A percentile compares a stretch with the other conserved stretches of the same genome.
phyloP scores from a whole-genome alignment of 225 moss, liverwort and hornwort species.

The Pseudoscleropodium purum region DNA sequence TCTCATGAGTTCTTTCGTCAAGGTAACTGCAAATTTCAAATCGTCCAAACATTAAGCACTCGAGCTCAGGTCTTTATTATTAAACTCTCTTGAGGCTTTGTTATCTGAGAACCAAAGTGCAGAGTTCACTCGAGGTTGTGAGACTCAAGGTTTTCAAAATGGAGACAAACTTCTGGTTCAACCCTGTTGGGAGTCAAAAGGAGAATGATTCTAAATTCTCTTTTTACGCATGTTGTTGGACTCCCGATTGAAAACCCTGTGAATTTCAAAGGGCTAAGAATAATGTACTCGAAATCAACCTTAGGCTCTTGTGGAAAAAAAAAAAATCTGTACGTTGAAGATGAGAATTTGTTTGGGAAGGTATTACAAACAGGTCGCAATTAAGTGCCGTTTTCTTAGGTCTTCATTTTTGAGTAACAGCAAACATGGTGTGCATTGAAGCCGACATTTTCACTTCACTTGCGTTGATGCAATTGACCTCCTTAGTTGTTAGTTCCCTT shows the following conservation, averaged over 20 bases:
- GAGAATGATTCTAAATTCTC: not conserved
- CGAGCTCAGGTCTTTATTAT: not conserved
- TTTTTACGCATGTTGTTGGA: not conserved
- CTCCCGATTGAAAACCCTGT: fast-evolving
- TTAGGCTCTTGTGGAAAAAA: not conserved
- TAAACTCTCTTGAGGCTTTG: not conserved
- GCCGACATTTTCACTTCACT: not conserved
- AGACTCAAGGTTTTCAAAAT: not conserved
- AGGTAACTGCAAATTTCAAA: too few species aligned
- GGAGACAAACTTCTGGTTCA: not conserved
- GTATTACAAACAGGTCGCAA: not conserved
- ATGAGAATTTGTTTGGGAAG: not conserved
- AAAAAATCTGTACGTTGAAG: not conserved
- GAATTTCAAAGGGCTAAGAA: not conserved
- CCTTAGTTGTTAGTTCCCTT: not conserved
- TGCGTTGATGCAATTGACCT: not conserved
- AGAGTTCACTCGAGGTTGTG: too few species aligned
- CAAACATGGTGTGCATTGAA: not conserved
- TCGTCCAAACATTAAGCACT: not conserved
- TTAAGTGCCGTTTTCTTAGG: not conserved
- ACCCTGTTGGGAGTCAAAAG: not conserved
- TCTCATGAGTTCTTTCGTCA: too few species aligned
- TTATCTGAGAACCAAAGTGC: not conserved
- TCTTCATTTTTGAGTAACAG: not conserved
- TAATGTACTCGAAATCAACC: not conserved